Evolutionary conservation across 2,329 filamentous ascomycete species (phyloP).

Genomic region (Chalara sp.): DNA sequence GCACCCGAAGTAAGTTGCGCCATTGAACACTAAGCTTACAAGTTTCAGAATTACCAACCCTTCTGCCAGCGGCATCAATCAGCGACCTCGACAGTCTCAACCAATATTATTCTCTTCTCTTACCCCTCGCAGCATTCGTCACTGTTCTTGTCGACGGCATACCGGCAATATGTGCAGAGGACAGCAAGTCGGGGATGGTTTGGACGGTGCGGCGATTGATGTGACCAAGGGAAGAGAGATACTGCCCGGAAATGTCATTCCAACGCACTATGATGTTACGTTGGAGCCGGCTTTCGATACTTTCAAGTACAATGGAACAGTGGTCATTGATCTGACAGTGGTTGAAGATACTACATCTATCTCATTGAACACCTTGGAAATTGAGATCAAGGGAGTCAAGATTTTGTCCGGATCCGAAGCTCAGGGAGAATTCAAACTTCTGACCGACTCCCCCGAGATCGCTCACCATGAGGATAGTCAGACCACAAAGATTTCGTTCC

Average conservation of each 20-base stretch:
- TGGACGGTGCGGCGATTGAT: slow-evolving; percentile 48
- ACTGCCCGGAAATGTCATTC: slow-evolving; percentile 84
- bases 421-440: slow-evolving; percentile 35
- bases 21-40: too few relatives aligned
- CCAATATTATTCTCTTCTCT: too few relatives aligned
- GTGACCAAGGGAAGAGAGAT: slow-evolving; percentile 69
- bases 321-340: slow-evolving; percentile 82
- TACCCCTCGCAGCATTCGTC: slow-evolving; percentile 30
- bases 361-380: slow-evolving; percentile 79
- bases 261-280: slow-evolving; percentile 85
- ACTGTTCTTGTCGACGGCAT: slow-evolving; percentile 69
- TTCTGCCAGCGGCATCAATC: too few relatives aligned
- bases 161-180: slow-evolving; percentile 60
- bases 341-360: slow-evolving; percentile 78
- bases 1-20: too few relatives aligned
- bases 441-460: slow-evolving; percentile 58
- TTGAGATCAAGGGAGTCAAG: slow-evolving; percentile 72
- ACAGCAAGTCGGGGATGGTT: slow-evolving; percentile 43
- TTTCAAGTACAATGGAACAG: slow-evolving; percentile 79
- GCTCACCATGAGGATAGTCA: slow-evolving; percentile 74
- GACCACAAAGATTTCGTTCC: slow-evolving; percentile 74
- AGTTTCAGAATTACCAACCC: too few relatives aligned
- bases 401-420: slow-evolving; percentile 54
- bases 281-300: slow-evolving; percentile 86
- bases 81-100: too few relatives aligned